Evolutionary conservation across 306 rosid species (phyloP), one percentile per base, ranked within the genome.

Genomic region (Cicer yamashitae): DNA sequence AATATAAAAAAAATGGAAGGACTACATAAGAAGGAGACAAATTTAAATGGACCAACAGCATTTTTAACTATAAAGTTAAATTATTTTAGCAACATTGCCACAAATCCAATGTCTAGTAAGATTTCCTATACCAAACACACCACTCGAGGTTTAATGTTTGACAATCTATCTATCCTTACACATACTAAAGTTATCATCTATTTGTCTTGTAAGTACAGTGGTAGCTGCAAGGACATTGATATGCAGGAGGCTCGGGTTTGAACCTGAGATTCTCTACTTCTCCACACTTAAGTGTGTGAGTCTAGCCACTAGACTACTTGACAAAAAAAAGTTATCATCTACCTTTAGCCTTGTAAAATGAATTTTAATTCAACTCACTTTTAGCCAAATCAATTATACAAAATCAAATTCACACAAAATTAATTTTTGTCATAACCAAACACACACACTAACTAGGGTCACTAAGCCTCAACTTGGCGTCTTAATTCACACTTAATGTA

Each of bases 401-500:
- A 25, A 25, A 25, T 25, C 34, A 25, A 30, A 30, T 30, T 30
- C 5, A 30, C 3, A 30, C 5, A 30, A 30, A 30, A 30, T 3
- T 30, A 30, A 30, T 30, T 30, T 30, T 30, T 2, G 37, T 30
- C 37, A 30, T 5, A 30, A 30, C 37, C 37, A 30, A 30, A 30
- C 5, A 30, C 37, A 30, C 37, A 30, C 37, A 30, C 37, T 30
- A 30, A 30, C 37, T 30, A 56, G 38, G 3, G 38, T 20, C 37
- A 56, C 1, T 30, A 30, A 30, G 5, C 6, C 37, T 30, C 37
- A 30, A 30, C 57, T 64, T 52, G 41, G 68, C 54, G 37, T 66
- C 40, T 73, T 30, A 77, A 47, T 14, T 10, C 60, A 73, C 17
- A 59, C 66, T 56, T 59, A 71, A 8, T 57, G 10, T 81, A 13